Evolutionary conservation across 768 basidiomycete genomes (phyloP), one percentile per base, ranked within the genome.

Genomic region (Phylloporus arenicola): DNA sequence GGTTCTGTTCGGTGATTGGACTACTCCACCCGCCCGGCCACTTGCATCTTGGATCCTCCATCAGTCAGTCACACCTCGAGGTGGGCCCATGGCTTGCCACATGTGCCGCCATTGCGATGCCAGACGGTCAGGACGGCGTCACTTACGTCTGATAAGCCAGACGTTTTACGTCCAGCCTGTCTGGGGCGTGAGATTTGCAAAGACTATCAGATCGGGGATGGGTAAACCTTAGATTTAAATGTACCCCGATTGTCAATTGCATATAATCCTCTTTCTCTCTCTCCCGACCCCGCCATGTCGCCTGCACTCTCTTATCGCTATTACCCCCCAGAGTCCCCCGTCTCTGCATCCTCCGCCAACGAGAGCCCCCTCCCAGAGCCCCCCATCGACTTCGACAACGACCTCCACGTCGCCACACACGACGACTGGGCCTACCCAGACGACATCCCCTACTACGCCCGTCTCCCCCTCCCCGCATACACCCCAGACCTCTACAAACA

Each of bases 311-410:
- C 38, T 10, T 37, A 37, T 37, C 35, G 17, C 17, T 37, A 37
- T 20, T 19, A 39, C 3, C 58, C 71, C 14, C 54, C 66, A 1
- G 65, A 68, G 43, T 74, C 75, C 3, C 73, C 74, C 25, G 64
- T 70, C 48, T 74, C 75, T 12, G 73, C 73, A 1, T 31, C 30
- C 30, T 31, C 30, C 12, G 30, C 30, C 4, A 64, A 64, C 55
- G 68, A 63, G 57, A 73, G 72, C 38, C 74, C 72, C 13, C 61
- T 72, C 17, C 68, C 73, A 0, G 73, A 74, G 13, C 61, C 67
- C 6, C 60, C 61, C 53, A 53, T 71, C 52, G 71, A 73, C 47
- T 68, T 68, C 68, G 66, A 68, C 39, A 48, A 51, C 47, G 65
- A 69, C 53, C 30, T 48, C 44, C 66, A 59, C 20, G 61, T 60